Evolutionary conservation across 2,329 filamentous ascomycete species (phyloP), one percentile per base, ranked within the genome.

Genomic region (Fusarium xyrophilum): DNA sequence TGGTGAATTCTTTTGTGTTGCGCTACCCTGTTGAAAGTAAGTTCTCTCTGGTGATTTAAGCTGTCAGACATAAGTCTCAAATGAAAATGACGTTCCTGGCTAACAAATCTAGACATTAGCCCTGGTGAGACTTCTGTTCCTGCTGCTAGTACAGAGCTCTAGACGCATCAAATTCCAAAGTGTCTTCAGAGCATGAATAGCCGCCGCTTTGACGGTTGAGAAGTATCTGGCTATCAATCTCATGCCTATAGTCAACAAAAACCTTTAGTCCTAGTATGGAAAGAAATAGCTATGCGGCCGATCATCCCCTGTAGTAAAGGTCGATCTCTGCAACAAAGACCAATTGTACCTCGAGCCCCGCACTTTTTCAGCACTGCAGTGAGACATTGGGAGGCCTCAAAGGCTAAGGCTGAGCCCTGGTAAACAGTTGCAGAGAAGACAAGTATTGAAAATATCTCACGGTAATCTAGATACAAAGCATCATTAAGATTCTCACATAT

Each of bases 201-300:
- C 21, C 10, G 5, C 39, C 11, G 0, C 4, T 19, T 25, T 42
- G 39, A 7, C 15, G 10, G 5, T 4, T 25, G 15, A 25, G 3
- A 13, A 19, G 7, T 17, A 23, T 17, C 15, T 12, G 4, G 6
- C 6, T 14, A 3, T 3, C 10, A 42, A 28, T 28, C 27, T 28
- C 39, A 15, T 2, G 1, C 1, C 12, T 14, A 2, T 25, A n/a
- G 13, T 44, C 3, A 44, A 7, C 9, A n/a, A 0, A 3, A 1
- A 15, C 9, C 13, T 44, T 13, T 15, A 15, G 6, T 25, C 17
- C 17, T 19, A 27, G 5, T 5, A 14, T 27, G 23, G 23, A 13
- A 19, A 14, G 5, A 19, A 43, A 13, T 25, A 42, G 7, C 3
- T 5, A 19, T 5, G 8, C 1, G 28, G 2, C 9, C 25, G 13